A percentile compares a stretch with the other conserved stretches of the same genome.
phyloP scores from a whole-genome alignment of 2,329 filamentous ascomycete genomes.

The Leptographium lundbergii region DNA sequence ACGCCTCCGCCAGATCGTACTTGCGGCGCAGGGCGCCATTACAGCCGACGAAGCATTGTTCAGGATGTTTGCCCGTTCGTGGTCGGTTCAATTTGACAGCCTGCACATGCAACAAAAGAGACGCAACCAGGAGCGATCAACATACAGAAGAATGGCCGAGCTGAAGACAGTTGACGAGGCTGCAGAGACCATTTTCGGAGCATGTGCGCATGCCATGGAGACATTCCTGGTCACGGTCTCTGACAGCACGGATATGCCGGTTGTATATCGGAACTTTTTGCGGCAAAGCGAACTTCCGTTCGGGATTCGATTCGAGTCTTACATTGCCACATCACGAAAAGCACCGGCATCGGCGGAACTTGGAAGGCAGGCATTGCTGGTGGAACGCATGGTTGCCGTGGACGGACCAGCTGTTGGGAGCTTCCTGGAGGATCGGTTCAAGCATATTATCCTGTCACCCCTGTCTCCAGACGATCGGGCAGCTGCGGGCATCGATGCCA shows the following conservation, averaged over 20 bases:
- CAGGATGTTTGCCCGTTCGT: background rate
- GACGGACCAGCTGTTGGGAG: constrained; percentile 6
- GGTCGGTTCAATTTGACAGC: background rate
- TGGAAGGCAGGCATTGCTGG: constrained; percentile 1
- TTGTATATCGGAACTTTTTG: constrained; percentile 5
- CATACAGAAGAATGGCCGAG: constrained; percentile 10
- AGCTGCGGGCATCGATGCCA: background rate
- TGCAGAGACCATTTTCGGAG: background rate
- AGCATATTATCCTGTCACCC: constrained; percentile 2
- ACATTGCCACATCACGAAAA: background rate
- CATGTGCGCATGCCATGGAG: constrained; percentile 6
- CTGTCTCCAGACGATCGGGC: background rate
- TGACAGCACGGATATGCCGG: background rate
- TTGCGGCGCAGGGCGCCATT: background rate
- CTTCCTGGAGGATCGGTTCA: constrained; percentile 6
- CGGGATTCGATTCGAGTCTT: constrained; percentile 5
- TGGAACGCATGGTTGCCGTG: constrained; percentile 6
- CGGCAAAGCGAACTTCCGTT: constrained; percentile 3
- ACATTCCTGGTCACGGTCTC: constrained; percentile 5
- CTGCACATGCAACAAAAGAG: background rate
- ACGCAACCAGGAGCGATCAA: background rate
- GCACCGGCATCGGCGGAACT: background rate
- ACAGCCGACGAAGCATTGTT: background rate
- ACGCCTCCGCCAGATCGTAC: constrained; percentile 3
- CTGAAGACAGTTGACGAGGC: constrained; percentile 7